Conservation (phyloP, 768 basidiomycete species). For the Steccherinum ochraceum region DNA sequence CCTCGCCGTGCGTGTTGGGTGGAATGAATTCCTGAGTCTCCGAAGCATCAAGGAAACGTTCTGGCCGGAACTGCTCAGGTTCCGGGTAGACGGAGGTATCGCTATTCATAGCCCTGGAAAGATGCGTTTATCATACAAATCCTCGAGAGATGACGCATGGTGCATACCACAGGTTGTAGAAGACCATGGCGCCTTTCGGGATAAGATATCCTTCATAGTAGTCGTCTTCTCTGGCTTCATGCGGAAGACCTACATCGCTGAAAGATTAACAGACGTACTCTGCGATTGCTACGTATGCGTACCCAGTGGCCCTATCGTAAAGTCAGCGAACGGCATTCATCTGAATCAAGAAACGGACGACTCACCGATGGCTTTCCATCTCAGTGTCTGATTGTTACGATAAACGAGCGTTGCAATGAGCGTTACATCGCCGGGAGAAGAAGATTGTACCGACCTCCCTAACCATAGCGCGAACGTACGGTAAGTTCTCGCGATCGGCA, state of each 20-base stretch:
- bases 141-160: not conserved
- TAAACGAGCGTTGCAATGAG: too few species aligned
- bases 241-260: too few species aligned
- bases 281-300: too few species aligned
- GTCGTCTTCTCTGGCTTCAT: too few species aligned
- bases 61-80: conserved; percentile 12
- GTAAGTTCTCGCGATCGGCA: conserved; percentile 43
- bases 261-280: too few species aligned
- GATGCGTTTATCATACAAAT: not conserved
- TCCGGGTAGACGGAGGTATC: conserved; percentile 11
- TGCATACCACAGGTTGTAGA: not conserved
- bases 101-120: conserved; percentile 18
- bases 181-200: conserved; percentile 46
- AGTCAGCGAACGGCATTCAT: too few species aligned
- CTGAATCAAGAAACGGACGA: too few species aligned
- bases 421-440: too few species aligned
- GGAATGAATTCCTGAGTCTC: not conserved
- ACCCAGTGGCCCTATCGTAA: too few species aligned
- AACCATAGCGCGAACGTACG: conserved; percentile 49
- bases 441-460: too few species aligned
- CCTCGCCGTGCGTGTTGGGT: not conserved
- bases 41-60: conserved; percentile 7
- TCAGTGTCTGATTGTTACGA: too few species aligned
- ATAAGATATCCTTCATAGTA: conserved; percentile 48
- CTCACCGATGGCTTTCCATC: too few species aligned